Conservation (phyloP, 805 yeast species). For the Candida xiaguanensis region DNA sequence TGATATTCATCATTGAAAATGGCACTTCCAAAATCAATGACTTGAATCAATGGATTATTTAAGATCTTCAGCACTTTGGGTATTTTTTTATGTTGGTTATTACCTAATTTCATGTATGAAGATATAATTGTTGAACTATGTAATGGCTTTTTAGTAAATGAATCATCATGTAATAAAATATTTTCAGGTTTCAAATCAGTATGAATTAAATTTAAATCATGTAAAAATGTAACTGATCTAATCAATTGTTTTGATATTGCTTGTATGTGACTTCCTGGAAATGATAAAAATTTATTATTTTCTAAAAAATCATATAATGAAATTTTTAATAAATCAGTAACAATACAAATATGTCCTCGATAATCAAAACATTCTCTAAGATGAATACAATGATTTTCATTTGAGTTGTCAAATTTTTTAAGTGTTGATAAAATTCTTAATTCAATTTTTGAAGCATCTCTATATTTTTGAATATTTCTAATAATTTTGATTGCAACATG, state of each 20-base stretch:
- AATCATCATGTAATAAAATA: conserved; percentile 61
- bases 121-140: conserved; percentile 30
- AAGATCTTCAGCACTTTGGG: conserved; percentile 48
- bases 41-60: conserved; percentile 74
- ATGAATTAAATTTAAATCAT: conserved; percentile 85
- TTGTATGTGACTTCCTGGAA: conserved; percentile 91
- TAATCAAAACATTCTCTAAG: conserved; percentile 87
- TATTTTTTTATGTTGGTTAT: conserved; percentile 12
- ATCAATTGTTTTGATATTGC: conserved; percentile 82
- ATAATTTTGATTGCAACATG: conserved; percentile 90
- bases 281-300: conserved; percentile 77
- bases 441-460: conserved; percentile 95
- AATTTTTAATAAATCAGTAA: conserved; percentile 80
- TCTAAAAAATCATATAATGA: conserved; percentile 90
- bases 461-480: conserved; percentile 85
- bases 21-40: conserved; percentile 97
- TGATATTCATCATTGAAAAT: conserved; percentile 93
- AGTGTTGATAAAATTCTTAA: conserved; percentile 75
- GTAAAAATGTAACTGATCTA: conserved; percentile 82
- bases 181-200: conserved; percentile 98
- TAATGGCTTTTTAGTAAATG: conserved; percentile 37
- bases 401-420: conserved; percentile 65
- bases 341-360: conserved; percentile 90
- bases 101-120: conserved; percentile 25
- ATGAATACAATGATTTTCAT: conserved; percentile 75